Percentiles rank a stretch among this genome's conserved stretches.
Evolutionary conservation across 345 rosid species (phyloP).

Genomic region (Carallia brachiata): DNA sequence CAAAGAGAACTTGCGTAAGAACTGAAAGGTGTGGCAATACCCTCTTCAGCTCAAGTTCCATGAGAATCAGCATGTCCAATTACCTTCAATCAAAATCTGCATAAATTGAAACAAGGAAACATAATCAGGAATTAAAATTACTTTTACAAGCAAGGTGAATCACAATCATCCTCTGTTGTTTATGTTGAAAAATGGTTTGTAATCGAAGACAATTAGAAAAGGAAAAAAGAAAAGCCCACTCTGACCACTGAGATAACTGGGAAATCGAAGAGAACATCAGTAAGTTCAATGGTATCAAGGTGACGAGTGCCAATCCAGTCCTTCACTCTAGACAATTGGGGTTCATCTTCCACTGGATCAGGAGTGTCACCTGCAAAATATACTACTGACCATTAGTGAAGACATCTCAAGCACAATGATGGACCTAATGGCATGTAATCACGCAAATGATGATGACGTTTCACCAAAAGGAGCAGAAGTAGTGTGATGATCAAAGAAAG

Average conservation of each 20-base stretch:
- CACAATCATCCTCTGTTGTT: not conserved
- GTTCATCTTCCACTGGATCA: slow-evolving; percentile 81
- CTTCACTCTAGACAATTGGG: slow-evolving; percentile 72
- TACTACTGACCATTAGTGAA: slow-evolving; percentile 6
- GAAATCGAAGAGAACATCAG: slow-evolving; percentile 76
- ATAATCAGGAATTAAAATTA: not conserved
- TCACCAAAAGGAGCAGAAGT: slow-evolving; percentile 7
- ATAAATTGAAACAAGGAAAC: slow-evolving; percentile 16
- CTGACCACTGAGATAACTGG: slow-evolving; percentile 80
- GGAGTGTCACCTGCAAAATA: slow-evolving; percentile 63
- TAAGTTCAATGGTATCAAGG: slow-evolving; percentile 52
- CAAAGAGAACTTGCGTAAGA: slow-evolving; percentile 3
- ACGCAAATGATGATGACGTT: not conserved
- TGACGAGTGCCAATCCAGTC: slow-evolving; percentile 64
- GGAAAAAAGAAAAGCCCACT: not conserved
- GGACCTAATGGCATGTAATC: not conserved
- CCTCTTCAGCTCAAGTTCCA: slow-evolving; percentile 19
- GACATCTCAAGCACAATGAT: not conserved
- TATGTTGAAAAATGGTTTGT: not conserved
- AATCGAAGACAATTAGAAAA: not conserved
- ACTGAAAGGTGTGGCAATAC: slow-evolving; percentile 6
- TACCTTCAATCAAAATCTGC: slow-evolving; percentile 89
- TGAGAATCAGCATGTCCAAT: slow-evolving; percentile 18
- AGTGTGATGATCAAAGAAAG: not conserved
- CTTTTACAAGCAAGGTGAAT: not conserved